Base-by-base conservation (phyloP, 257 asterid species). In the Ajuga chamaepitys region DNA sequence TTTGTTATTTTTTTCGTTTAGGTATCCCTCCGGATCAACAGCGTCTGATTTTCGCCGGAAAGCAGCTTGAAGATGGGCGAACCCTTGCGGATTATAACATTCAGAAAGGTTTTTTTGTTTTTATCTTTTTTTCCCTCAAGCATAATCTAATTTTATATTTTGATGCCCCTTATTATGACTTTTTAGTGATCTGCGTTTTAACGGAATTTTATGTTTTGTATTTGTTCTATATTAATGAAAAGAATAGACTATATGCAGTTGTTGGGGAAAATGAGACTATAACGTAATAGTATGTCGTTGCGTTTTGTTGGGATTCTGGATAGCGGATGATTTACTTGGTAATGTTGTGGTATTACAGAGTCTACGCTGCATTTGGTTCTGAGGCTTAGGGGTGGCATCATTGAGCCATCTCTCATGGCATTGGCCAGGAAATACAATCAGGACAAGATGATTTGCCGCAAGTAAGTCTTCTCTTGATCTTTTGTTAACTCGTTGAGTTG, bases 391-490 rank as follows among this genome's bases (percentile, higher is more conserved):
- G 89, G 89, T 62, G 89, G 86, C 44, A 78, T 72, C 38, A 81
- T 78, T 30, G 89, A 83, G 57, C 89, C 86, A 0, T 76, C 85
- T 37, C 86, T 83, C 22, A 78, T 74, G 86, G 83, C 80, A 1
- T 68, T 84, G 82, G 90, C 90, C 4, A 75, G 80, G 80, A 84
- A 84, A 58, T 81, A 79, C 72, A 78, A 80, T 35, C 89, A 80
- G 71, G 82, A 78, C 28, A 83, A 83, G 78, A 75, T 74, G 79
- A 83, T 80, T 66, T 83, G 89, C 84, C 84, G 89, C 84, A 80
- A 80, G 89, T 83, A 66, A 68, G 81, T 48, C 35, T 17, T 54
- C 66, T 17, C 1, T 14, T 37, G 24, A 12, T 2, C 41, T 70
- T 58, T 52, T 21, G 63, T 26, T 38, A 26, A 50, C 2, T 42